These are phyloP conservation scores for Xylaria longipes DNA, from an alignment of 495 filamentous ascomycete species.

Conservation along the genomic window DNA sequence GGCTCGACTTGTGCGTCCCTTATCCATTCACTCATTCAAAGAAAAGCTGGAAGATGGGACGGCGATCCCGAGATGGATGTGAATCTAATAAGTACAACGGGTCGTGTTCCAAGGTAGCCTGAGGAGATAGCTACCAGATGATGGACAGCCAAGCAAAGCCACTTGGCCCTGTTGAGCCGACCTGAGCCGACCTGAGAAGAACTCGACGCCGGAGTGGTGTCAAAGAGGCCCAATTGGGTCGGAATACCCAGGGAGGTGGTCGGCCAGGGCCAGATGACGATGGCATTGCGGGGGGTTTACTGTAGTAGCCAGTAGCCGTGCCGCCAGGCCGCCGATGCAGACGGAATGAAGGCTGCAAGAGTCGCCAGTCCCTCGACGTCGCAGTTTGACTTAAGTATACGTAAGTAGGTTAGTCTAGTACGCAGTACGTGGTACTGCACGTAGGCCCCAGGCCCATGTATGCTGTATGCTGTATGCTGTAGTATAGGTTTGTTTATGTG, in stretches of 20 bases:
- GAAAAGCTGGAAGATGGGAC: neutral
- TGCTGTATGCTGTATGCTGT: neutral
- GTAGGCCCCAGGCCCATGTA: neutral
- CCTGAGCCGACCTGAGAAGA: neutral
- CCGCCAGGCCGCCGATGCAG: neutral
- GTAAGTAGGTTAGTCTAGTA: no score
- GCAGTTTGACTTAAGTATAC: conserved; percentile 8
- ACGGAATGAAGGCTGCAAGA: neutral
- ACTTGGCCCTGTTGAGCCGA: neutral
- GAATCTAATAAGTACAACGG: neutral
- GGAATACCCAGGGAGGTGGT: neutral
- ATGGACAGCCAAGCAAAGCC: conserved; percentile 17
- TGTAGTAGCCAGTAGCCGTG: neutral
- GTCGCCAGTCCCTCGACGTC: neutral
- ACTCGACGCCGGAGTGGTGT: neutral
- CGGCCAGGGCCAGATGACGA: neutral
- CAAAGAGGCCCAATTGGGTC: conserved; percentile 9
- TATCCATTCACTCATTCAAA: neutral
- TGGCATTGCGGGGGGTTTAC: conserved; percentile 1
- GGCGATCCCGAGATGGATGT: neutral
- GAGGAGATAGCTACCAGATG: neutral
- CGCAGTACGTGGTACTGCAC: neutral
- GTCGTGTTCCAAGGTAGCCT: neutral
- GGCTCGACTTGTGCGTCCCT: neutral
- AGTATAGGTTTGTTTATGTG: neutral